Base-by-base conservation (phyloP, 2,329 filamentous ascomycete genomes). In the Pseudofabraea citricarpa region DNA sequence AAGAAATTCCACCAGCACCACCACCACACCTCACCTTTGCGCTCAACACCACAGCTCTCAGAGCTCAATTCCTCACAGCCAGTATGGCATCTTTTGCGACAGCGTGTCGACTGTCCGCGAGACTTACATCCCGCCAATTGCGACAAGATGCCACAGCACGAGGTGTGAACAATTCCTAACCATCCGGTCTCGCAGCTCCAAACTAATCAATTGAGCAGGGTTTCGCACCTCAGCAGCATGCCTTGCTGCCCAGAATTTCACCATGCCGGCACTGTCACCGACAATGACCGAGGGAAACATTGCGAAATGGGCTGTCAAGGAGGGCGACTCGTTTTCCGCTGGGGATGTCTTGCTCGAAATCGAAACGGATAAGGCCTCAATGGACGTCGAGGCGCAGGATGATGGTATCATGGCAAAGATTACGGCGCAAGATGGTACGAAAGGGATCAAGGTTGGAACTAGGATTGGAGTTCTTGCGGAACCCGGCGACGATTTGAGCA, bases 221-320 rank as follows among this genome's bases (percentile, higher is more conserved):
- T 81, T 87, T 64, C 73, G 76, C 53, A 79, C 81, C 32, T 79
- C 79, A 43, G 67, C 80, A 45, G 69, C 74, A 55, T 73, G 71
- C 56, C 74, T 83, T 56, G 88, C 85, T 39, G 89, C 88, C 19
- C 84, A 90, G 52, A 93, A 90, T 68, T 90, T 94, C 69, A 86
- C 82, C 43, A 95, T 95, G 90, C 89, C 89, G 20, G 89, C 89
- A 31, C 77, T 95, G 51, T 94, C 88, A 49, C 89, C 89, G 44
- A 95, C 89, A 45, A 95, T 95, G 89, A 95, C 88, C 50, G 89
- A 95, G 68, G 89, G 89, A 49, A 93, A 89, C 67, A 94, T 95
- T 59, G 78, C 86, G 37, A 79, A 68, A 49, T 95, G 89, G 89
- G 85, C 82, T 65, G 77, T 94, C 58, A 91, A 91, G 67, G 89